Base-by-base conservation (phyloP, 164 flowering plant genomes). In the Kalanchoe fedtschenkoi region DNA sequence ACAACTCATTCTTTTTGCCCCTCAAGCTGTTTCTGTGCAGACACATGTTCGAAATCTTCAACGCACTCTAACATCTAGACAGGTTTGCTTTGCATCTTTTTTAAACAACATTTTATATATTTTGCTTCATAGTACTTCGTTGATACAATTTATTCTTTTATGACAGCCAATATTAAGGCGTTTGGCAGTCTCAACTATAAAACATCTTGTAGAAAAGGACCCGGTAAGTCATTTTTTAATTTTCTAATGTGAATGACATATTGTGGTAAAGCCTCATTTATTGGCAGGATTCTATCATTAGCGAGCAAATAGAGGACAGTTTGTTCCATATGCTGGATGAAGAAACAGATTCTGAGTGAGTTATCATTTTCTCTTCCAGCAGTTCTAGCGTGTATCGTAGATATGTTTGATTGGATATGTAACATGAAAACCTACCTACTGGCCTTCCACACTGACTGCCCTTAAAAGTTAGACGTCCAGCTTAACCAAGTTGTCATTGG, bases 291-390 rank as follows among this genome's bases (percentile, higher is more conserved):
- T 78, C 95, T 35, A 67, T 95, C 44, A 80, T 82, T 70, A 76
- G 71, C 47, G 97, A 95, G 77, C 79, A 84, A 67, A 86, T 95
- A 62, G 99, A 95, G 75, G 91, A 83, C 44, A 75, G 80, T 63
- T 74, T 95, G 68, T 95, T 95, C 72, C 83, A 71, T 64, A 83
- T 91, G 99, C 78, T 95, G 70, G 95, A 95, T 69, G 97, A 95
- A 71, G 99, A 95, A 81, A 91, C 97, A 63, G 95, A 95, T 77
- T 61, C 87, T 58, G 97, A 88, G 99, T 95, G 84, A 69, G 90
- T 73, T 6, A 35, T 34, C 1, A 22, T 30, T 4, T 62, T 44
- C 43, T n/a, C 19, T 32, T 28, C 1, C 24, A 42, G 5, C 3
- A 34, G 34, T 47, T 29, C 26, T 65, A 26, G 34, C 14, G 19